Evolutionary conservation across 2,329 filamentous ascomycete species (phyloP), one percentile per base, ranked within the genome.

Genomic region (Cladosporium velox): DNA sequence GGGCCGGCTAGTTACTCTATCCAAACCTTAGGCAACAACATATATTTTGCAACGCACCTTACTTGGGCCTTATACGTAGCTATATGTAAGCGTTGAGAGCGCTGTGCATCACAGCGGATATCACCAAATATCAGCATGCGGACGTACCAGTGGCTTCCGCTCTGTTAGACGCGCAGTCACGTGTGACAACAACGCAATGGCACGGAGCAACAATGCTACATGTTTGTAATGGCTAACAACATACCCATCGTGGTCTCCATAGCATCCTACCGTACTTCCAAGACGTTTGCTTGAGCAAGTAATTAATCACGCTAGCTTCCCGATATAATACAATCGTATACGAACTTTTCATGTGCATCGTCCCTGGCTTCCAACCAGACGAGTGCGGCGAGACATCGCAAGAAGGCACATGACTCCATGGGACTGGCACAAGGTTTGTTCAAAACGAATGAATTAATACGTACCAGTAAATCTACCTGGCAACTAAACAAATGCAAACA

Each of bases 361-460:
- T 47, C 21, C n/a, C 10, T 12, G 8, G 11, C 34, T 35, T 35
- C 8, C 7, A 11, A n/a, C 15, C 2, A 44, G 18, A 8, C 2
- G 18, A 11, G 10, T 47, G 18, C 2, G 8, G 41, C 18, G n/a
- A 21, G n/a, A 21, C n/a, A 15, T 6, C n/a, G 18, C 2, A 47
- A 4, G n/a, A 11, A 21, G 3, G n/a, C 10, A 21, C 41, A 21
- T 47, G 3, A 11, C 1, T 6, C 41, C 8, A 4, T 21, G n/a
- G 6, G 3, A 21, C 8, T 24, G 41, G n/a, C 41, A 47, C 41
- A 11, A 21, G n/a, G 1, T 11, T 47, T 47, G 18, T 34, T 14
- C 30, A 55, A 54, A 55, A 18, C 28, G 52, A 55, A 21, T 55
- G 30, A 55, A 55, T 55, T 55, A 55, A 32, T 55, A 34, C 32